Conservation (phyloP, 164 flowering plant species). For the Sedum album region DNA sequence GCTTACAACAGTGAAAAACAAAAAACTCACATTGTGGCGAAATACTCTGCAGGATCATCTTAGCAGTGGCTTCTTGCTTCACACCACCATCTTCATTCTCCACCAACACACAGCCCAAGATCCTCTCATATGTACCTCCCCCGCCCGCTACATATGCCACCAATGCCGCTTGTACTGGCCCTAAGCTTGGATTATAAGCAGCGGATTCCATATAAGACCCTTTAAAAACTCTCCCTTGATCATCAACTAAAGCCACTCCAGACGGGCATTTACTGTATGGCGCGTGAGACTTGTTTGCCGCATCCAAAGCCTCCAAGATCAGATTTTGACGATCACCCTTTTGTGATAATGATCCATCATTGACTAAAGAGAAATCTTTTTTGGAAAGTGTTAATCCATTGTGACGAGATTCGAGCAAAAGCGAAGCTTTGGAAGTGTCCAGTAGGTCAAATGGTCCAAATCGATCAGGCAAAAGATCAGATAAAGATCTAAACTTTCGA, state of each 20-base stretch:
- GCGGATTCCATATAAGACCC: conserved; percentile 89
- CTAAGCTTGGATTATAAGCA: conserved; percentile 85
- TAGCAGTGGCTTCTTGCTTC: conserved; percentile 58
- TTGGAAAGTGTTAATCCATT: conserved; percentile 25
- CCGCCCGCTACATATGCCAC: conserved; percentile 58
- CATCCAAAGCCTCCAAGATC: conserved; percentile 45
- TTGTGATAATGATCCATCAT: not conserved
- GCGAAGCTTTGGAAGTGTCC: conserved; percentile 33
- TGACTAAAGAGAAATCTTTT: no score
- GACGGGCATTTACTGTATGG: conserved; percentile 88
- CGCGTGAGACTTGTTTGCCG: conserved; percentile 73
- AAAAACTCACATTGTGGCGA: conserved; percentile 56
- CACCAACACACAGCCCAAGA: conserved; percentile 67
- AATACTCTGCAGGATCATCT: conserved; percentile 43
- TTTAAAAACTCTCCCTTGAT: conserved; percentile 45
- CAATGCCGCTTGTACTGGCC: conserved; percentile 85
- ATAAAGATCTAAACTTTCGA: conserved; percentile 24
- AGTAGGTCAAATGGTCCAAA: conserved; percentile 76
- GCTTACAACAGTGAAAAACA: conserved; percentile 37
- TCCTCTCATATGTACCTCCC: conserved; percentile 50
- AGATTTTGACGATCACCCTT: conserved; percentile 3
- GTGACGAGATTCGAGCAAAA: conserved; percentile 46
- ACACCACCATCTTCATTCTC: conserved; percentile 60
- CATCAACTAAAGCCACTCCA: conserved; percentile 68
- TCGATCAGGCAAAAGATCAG: conserved; percentile 41